Percentiles rank a stretch among this genome's conserved stretches.
Conservation (phyloP, 768 basidiomycete species). For the Hygrophorus pudorinus region DNA sequence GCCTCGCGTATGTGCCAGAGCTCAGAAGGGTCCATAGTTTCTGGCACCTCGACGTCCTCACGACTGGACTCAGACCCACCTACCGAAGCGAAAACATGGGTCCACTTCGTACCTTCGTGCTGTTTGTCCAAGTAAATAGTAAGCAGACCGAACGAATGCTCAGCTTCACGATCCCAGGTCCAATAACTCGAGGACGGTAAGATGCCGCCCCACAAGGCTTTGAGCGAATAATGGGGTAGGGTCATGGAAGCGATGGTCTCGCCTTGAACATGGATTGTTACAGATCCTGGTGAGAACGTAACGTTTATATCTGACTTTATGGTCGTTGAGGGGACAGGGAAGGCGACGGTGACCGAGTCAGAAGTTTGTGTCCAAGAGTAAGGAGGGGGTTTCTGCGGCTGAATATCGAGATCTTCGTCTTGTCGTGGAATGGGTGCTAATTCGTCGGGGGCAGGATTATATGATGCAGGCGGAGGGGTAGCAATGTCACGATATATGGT, state of each 20-base stretch:
- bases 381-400: conserved; percentile 50
- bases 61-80: conserved; percentile 22
- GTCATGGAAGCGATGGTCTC: conserved; percentile 23
- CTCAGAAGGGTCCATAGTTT: conserved; percentile 82
- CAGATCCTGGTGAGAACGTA: conserved; percentile 48
- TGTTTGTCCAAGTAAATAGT: conserved; percentile 83
- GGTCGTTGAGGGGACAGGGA: conserved; percentile 71
- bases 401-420: conserved; percentile 43
- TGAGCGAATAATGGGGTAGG: conserved; percentile 51
- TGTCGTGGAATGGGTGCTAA: conserved; percentile 57
- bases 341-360: conserved; percentile 74
- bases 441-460: conserved; percentile 58
- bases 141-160: conserved; percentile 57
- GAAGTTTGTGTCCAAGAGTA: conserved; percentile 91
- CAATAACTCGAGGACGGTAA: conserved; percentile 75
- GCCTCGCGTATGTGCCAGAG: conserved; percentile 69
- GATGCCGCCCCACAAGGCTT: conserved; percentile 73
- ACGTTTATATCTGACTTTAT: conserved; percentile 56
- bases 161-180: conserved; percentile 83
- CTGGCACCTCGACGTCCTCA: conserved; percentile 63
- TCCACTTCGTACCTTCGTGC: conserved; percentile 78
- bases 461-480: conserved; percentile 22
- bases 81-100: conserved; percentile 65
- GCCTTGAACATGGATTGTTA: conserved; percentile 53
- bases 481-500: conserved; percentile 40